Base-by-base conservation (phyloP, 73 alveolate genomes). In the Stentor roeselii region DNA sequence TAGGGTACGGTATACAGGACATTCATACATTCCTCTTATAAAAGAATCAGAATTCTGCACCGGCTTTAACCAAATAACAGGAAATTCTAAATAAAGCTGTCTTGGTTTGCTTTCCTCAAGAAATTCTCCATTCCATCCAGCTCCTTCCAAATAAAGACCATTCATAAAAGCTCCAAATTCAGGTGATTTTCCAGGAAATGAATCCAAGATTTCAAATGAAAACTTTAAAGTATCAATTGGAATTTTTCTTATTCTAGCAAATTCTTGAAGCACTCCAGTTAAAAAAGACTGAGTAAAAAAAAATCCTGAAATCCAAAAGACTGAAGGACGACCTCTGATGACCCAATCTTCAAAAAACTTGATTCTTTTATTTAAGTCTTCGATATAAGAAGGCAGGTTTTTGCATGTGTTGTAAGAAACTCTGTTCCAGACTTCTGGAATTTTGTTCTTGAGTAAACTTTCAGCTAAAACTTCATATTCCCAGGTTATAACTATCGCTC, bases 141-240 rank as follows among this genome's bases (percentile, higher is more conserved):
- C 99, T 1, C 99, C 99, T 75, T 97, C 99, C 86, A 97, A 87
- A 88, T 85, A 97, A 90, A 94, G 95, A 39, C 99, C 99, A 82
- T 92, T 84, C 76, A 97, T 96, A 84, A 93, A 90, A 78, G 96
- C 95, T 14, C 99, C 99, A 87, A 90, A 97, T 88, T 91, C 97
- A 31, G 99, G 98, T 58, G 87, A 87, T 34, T 88, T 85, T 78
- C 83, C 94, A 60, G 83, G 91, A 67, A 88, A 95, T 39, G 86
- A 75, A 59, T 96, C 96, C 83, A 91, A 75, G 50, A 96, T 88
- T 59, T 93, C 88, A 86, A 96, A 96, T 42, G 92, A 95, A 86
- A 96, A 96, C 76, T 90, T 82, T 58, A 96, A 88, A 78, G 91
- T 88, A 92, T 96, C 99, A 37, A 96, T 96, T 4, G 99, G 98